Evolutionary conservation across 1,284 basidiomycete species (phyloP).

Genomic region (Rhodotorula sp.): DNA sequence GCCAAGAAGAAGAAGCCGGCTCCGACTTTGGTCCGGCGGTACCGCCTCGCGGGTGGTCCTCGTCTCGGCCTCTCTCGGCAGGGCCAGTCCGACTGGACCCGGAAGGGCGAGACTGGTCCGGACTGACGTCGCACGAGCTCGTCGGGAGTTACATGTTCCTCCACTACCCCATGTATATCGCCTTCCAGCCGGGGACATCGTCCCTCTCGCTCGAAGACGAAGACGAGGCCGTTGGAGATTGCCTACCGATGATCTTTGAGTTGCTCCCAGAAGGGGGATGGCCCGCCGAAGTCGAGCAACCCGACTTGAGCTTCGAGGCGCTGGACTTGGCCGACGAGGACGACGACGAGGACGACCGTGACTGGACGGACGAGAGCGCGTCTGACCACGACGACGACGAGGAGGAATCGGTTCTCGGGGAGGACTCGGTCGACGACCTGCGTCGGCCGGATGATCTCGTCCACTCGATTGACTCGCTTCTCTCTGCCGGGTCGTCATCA

Average conservation of each 20-base stretch:
- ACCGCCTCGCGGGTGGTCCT: neutral
- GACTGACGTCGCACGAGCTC: conserved; percentile 19
- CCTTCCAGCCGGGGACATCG: conserved; percentile 14
- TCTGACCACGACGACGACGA: neutral
- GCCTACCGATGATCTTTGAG: conserved; percentile 25
- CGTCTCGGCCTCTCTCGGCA: neutral
- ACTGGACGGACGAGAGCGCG: neutral
- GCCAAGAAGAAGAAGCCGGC: neutral
- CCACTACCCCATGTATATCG: conserved; percentile 18
- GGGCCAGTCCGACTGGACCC: neutral
- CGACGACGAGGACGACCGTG: neutral
- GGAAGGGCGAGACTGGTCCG: conserved; percentile 30
- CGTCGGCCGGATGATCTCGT: too few relatives aligned
- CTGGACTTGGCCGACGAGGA: neutral
- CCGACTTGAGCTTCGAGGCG: conserved; percentile 3
- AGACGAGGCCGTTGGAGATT: conserved; percentile 36
- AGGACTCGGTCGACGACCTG: neutral
- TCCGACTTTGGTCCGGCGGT: neutral
- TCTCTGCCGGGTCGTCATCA: too few relatives aligned
- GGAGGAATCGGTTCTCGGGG: neutral
- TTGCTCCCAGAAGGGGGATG: conserved; percentile 28
- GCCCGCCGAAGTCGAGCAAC: conserved; percentile 13
- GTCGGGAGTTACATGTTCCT: conserved; percentile 27
- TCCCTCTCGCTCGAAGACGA: conserved; percentile 15
- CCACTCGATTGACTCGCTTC: too few relatives aligned